Conservation (phyloP, 768 basidiomycete genomes). For the Udeniomyces megalosporus region DNA sequence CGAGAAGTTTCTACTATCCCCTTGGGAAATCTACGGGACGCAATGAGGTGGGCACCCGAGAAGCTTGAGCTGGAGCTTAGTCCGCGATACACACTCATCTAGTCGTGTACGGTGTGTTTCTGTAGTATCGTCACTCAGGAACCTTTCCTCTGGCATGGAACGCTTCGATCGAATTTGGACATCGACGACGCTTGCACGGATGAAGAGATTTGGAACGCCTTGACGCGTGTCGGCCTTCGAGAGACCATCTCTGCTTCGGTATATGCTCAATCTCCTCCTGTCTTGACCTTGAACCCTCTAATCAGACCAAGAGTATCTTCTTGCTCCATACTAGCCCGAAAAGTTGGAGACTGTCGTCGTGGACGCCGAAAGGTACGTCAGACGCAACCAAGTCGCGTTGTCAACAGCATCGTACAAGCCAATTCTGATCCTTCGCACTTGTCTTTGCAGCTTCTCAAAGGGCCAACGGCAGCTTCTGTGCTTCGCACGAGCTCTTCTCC, state of each 20-base stretch:
- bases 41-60: constrained; percentile 17
- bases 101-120: too few species aligned
- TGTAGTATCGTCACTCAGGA: constrained; percentile 6
- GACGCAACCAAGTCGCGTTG: too few species aligned
- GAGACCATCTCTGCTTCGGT: constrained; percentile 1
- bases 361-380: constrained; percentile 10
- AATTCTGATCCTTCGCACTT: too few species aligned
- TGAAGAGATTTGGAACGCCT: constrained; percentile 18
- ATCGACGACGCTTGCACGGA: constrained; percentile 16
- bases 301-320: not conserved
- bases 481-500: constrained; percentile 18
- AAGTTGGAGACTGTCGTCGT: constrained; percentile 17
- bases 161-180: constrained; percentile 20
- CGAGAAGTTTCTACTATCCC: constrained; percentile 13
- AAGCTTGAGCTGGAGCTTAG: too few species aligned
- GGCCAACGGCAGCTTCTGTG: constrained; percentile 21
- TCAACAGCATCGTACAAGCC: too few species aligned
- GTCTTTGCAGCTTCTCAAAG: constrained; percentile 12
- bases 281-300: too few species aligned
- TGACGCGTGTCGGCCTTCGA: constrained; percentile 3
- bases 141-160: constrained; percentile 9
- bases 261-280: not conserved
- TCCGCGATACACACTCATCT: too few species aligned
- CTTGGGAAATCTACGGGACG: constrained; percentile 11
- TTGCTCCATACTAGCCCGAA: not conserved